Evolutionary conservation across 163 green algal species (phyloP).

Genomic region (Volvox carteri): DNA sequence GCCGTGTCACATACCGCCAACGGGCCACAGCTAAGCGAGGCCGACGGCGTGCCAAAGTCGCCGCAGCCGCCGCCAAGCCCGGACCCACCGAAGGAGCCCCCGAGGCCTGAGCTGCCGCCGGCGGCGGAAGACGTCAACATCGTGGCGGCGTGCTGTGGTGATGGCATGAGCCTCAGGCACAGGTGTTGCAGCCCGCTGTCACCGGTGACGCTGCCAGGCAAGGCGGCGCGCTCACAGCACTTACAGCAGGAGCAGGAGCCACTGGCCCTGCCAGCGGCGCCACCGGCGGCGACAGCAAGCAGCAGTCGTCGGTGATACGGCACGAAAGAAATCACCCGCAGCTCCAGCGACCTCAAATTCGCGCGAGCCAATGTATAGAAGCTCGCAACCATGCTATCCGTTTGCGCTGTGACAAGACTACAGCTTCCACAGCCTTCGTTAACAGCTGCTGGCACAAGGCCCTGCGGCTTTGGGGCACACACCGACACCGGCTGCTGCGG

Average conservation of each 20-base stretch:
- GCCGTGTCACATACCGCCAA: constrained; percentile 4
- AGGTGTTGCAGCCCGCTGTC: constrained; percentile 19
- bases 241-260: neutral
- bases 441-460: neutral
- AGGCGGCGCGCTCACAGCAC: too few species aligned
- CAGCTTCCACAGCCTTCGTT: neutral
- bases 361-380: constrained; percentile 11
- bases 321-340: constrained; percentile 25
- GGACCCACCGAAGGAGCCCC: constrained; percentile 1
- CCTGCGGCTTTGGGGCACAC: neutral
- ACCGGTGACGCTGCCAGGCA: too few species aligned
- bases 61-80: neutral
- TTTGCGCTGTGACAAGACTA: neutral
- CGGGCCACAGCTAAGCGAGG: constrained; percentile 19
- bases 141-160: neutral
- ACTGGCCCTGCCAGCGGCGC: neutral
- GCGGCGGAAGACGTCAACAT: constrained; percentile 2
- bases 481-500: neutral
- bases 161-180: constrained; percentile 18
- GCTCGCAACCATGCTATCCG: constrained; percentile 1
- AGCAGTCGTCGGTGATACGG: constrained; percentile 8
- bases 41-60: neutral
- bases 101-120: constrained; percentile 17
- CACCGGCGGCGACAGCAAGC: constrained; percentile 24
- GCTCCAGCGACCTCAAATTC: constrained; percentile 18